Evolutionary conservation across 2,329 filamentous ascomycete genomes (phyloP), one percentile per base, ranked within the genome.

Genomic region (Colletotrichum agaves): DNA sequence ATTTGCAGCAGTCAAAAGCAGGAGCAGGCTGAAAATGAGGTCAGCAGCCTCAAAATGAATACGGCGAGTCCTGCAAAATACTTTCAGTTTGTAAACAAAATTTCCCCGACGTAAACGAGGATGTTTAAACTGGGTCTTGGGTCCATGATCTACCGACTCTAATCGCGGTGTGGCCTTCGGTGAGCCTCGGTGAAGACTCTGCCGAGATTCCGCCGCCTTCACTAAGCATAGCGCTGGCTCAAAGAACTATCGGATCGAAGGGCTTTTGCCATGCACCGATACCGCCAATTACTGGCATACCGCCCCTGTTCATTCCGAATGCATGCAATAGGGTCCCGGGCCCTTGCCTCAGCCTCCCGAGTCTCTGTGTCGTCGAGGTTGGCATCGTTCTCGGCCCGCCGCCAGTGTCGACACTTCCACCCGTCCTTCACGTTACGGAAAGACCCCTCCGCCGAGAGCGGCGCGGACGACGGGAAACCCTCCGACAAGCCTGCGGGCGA

Each of bases 251-350:
- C 17, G 31, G 39, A 15, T 19, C 46, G 39, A 44, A 63, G 33
- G 44, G 39, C 17, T 17, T 37, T 68, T 60, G 46, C 66, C 49
- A 35, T 49, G 47, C 47, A 68, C 52, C 52, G 41, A 69, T 49
- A 64, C 59, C 55, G 57, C 61, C 68, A 68, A 71, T 69, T 65
- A 57, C 52, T 70, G 69, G 61, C 64, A 61, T 56, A 63, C 58
- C 58, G 44, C 62, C 50, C 37, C 49, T 50, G 44, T 27, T 56
- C 52, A 33, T 57, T 71, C 61, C 72, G 72, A 72, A 76, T 76
- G 74, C 71, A 74, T 73, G 53, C 59, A 50, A 68, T 70, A 67
- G 68, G 73, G 73, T 68, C 68, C 47, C 70, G 70, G 60, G 73
- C 71, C 71, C 72, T 73, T 66, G 71, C 70, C 35, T 68, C 68